phyloP scores from a whole-genome alignment of 495 filamentous ascomycete species.

The Lophiostoma macrostomum region DNA sequence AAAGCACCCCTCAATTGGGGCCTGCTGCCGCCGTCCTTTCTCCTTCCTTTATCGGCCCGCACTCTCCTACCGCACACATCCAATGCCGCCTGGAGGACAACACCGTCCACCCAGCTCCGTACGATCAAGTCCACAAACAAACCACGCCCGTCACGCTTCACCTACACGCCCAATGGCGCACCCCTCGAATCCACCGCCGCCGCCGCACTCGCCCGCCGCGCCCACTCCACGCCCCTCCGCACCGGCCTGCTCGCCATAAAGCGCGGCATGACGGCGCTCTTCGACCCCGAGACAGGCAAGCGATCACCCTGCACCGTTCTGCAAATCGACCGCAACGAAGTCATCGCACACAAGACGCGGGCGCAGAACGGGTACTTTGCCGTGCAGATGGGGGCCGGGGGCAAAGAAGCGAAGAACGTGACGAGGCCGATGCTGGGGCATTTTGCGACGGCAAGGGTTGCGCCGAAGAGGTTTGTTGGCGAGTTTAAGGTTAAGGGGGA shows the following conservation, averaged over 20 bases:
- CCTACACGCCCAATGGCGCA: slow-evolving; percentile 70
- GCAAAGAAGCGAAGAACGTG: slow-evolving; percentile 70
- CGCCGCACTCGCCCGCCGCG: slow-evolving; percentile 77
- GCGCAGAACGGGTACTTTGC: slow-evolving; percentile 83
- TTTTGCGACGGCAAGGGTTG: slow-evolving; percentile 70
- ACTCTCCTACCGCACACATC: slow-evolving; percentile 14
- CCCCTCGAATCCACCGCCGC: slow-evolving; percentile 66
- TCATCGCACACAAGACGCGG: slow-evolving; percentile 77
- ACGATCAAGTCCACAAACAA: slow-evolving; percentile 41
- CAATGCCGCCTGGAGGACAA: slow-evolving; percentile 32
- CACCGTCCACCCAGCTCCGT: slow-evolving; percentile 43
- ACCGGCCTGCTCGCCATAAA: slow-evolving; percentile 82
- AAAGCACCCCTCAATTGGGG: slow-evolving; percentile 30
- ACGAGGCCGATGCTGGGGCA: slow-evolving; percentile 79
- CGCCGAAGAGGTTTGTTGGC: slow-evolving; percentile 73
- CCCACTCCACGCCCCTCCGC: slow-evolving; percentile 70
- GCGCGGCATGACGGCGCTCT: slow-evolving; percentile 92
- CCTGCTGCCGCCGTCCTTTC: slow-evolving; percentile 27
- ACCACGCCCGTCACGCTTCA: slow-evolving; percentile 68
- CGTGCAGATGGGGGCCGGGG: slow-evolving; percentile 82
- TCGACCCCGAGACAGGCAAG: slow-evolving; percentile 68
- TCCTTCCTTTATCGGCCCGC: slow-evolving; percentile 28
- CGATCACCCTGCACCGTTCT: slow-evolving; percentile 87
- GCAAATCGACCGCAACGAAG: slow-evolving; percentile 88
- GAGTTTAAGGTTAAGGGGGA: slow-evolving; percentile 81